Evolutionary conservation across 2,329 filamentous ascomycete genomes (phyloP).

Genomic region (Piedraia hortae): DNA sequence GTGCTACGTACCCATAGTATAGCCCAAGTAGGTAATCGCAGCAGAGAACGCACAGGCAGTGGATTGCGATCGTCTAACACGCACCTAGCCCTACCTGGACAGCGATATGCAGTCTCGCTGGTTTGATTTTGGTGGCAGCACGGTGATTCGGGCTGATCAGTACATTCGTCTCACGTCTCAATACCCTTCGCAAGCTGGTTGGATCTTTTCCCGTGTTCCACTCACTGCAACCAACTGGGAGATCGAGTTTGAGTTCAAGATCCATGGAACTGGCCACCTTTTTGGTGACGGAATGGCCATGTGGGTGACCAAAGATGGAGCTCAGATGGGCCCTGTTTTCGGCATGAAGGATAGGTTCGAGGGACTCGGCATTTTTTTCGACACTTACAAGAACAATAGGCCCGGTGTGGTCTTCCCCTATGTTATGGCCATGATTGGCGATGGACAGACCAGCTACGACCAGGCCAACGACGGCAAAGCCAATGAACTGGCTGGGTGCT

Average conservation of each 20-base stretch:
- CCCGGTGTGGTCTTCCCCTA: slow-evolving; percentile 90
- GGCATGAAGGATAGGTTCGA: slow-evolving; percentile 73
- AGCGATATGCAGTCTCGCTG: slow-evolving; percentile 94
- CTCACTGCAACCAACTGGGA: slow-evolving; percentile 97
- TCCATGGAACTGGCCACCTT: slow-evolving; percentile 65
- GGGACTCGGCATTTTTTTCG: slow-evolving; percentile 81
- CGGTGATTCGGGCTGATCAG: slow-evolving; percentile 47
- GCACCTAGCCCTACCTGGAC: slow-evolving; percentile 64
- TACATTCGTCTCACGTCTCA: slow-evolving; percentile 86
- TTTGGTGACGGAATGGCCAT: slow-evolving; percentile 93
- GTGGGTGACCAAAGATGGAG: slow-evolving; percentile 91
- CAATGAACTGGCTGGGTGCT: slow-evolving; percentile 82
- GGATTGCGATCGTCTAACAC: too few species aligned
- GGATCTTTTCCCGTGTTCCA: slow-evolving; percentile 80
- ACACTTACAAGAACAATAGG: slow-evolving; percentile 98
- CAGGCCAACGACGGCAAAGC: slow-evolving; percentile 84
- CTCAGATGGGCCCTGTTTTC: slow-evolving; percentile 56
- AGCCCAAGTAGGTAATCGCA: slow-evolving; percentile 8
- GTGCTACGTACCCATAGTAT: slow-evolving; percentile 13
- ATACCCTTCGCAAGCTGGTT: slow-evolving; percentile 69
- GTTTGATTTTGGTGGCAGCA: slow-evolving; percentile 96
- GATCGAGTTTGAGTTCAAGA: slow-evolving; percentile 85
- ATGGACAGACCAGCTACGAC: slow-evolving; percentile 71
- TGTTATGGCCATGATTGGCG: slow-evolving; percentile 93
- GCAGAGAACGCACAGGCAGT: too few species aligned